Evolutionary conservation across 192 early-diverging fungal species (phyloP).

Genomic region (Coemansia sp.): DNA sequence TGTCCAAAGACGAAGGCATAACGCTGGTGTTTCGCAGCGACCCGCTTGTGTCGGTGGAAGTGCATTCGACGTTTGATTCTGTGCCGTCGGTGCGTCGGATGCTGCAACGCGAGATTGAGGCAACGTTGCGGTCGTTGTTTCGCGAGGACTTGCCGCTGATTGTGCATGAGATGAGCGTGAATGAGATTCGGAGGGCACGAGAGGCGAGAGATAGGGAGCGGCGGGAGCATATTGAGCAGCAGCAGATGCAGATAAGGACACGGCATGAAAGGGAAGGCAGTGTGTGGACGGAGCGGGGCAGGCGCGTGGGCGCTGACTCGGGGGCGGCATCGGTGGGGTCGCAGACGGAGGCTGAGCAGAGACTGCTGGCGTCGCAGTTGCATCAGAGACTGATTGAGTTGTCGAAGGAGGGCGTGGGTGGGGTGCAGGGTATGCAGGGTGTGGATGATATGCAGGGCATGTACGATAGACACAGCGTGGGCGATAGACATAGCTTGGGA

Average conservation of each 20-base stretch:
- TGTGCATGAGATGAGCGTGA: constrained; percentile 83
- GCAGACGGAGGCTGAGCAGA: constrained; percentile 29
- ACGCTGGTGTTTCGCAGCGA: constrained; percentile 98
- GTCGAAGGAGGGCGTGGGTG: constrained; percentile 6
- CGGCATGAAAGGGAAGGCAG: constrained; percentile 23
- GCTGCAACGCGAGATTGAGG: constrained; percentile 89
- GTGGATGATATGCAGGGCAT: not conserved
- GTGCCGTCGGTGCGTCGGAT: constrained; percentile 83
- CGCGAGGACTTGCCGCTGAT: constrained; percentile 91
- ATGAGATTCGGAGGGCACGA: constrained; percentile 41
- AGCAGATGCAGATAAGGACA: constrained; percentile 51
- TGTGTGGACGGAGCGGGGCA: constrained; percentile 11
- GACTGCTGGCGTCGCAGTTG: constrained; percentile 46
- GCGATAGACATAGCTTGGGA: not conserved
- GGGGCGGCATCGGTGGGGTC: constrained; percentile 31
- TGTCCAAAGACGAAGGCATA: constrained; percentile 91
- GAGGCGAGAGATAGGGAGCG: constrained; percentile 35
- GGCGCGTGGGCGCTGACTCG: constrained; percentile 9
- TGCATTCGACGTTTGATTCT: constrained; percentile 97
- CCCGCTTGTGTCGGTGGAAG: constrained; percentile 88
- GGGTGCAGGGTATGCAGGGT: not conserved
- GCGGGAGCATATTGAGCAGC: constrained; percentile 63
- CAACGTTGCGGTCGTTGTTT: constrained; percentile 84
- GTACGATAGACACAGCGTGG: constrained; percentile 2
- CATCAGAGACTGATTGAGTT: constrained; percentile 46